phyloP scores from a whole-genome alignment of 192 early-diverging fungal species.

The Mortierella alpina region DNA sequence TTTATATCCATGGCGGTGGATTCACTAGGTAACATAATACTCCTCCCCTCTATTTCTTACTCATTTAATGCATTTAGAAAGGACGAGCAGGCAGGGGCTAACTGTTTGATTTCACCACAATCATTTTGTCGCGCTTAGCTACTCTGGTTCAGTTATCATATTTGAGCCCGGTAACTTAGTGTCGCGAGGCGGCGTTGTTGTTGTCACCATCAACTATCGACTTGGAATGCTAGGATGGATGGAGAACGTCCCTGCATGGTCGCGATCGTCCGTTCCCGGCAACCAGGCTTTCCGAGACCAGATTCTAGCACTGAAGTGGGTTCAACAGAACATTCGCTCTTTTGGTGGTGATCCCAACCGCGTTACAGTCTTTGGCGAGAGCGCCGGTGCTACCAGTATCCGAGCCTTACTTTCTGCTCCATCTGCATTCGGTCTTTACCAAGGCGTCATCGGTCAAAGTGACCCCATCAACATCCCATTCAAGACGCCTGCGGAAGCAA shows the following conservation, averaged over 20 bases:
- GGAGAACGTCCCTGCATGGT: conserved; percentile 11
- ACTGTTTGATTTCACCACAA: background rate
- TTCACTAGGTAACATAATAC: conserved; percentile 46
- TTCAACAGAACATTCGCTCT: conserved; percentile 60
- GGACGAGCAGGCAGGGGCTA: too few relatives aligned
- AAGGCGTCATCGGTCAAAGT: conserved; percentile 56
- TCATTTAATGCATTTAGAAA: background rate
- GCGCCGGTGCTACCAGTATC: conserved; percentile 49
- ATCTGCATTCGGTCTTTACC: conserved; percentile 53
- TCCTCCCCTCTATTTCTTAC: background rate
- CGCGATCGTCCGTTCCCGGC: conserved; percentile 12
- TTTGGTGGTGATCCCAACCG: conserved; percentile 69
- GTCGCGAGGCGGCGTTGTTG: conserved; percentile 43
- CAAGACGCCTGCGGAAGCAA: conserved; percentile 11
- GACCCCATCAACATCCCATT: conserved; percentile 53
- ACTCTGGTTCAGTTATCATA: conserved; percentile 33
- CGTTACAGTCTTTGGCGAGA: conserved; percentile 53
- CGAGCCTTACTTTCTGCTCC: conserved; percentile 54
- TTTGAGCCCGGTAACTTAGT: conserved; percentile 44
- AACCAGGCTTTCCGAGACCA: conserved; percentile 62
- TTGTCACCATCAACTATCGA: conserved; percentile 53
- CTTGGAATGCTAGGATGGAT: conserved; percentile 43
- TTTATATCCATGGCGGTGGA: conserved; percentile 71
- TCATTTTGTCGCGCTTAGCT: background rate
- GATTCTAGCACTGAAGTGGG: conserved; percentile 63